Conservation (phyloP, 2,329 filamentous ascomycete species). For the Talaromyces sp. region DNA sequence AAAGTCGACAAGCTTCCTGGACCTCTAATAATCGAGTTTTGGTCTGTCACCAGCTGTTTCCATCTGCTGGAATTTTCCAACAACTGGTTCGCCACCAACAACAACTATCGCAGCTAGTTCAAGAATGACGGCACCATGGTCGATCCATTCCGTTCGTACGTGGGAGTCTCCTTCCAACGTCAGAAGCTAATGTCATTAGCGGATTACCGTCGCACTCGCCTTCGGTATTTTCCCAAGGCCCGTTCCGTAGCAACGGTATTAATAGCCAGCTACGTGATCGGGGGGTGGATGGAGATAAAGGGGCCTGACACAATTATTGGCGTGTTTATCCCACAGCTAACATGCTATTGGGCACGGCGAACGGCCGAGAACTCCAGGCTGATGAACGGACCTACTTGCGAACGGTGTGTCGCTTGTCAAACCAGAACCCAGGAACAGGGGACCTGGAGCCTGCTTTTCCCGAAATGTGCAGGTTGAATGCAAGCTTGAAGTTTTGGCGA, state of each 20-base stretch:
- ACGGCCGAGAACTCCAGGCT: not conserved
- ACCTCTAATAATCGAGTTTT: not conserved
- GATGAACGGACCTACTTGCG: not conserved
- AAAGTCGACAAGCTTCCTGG: not conserved
- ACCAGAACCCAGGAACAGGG: not conserved
- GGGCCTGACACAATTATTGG: not conserved
- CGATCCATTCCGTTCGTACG: not conserved
- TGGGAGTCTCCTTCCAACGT: not conserved
- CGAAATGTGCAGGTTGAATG: not conserved
- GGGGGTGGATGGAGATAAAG: not conserved
- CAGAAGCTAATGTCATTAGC: not conserved
- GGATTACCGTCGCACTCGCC: not conserved
- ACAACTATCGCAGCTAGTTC: not conserved
- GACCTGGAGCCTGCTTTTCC: not conserved
- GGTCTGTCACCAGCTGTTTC: not conserved
- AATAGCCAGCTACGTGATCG: not conserved
- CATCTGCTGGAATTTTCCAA: not conserved
- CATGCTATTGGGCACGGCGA: not conserved
- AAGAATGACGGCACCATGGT: not conserved
- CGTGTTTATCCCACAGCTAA: not conserved
- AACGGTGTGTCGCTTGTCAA: not conserved
- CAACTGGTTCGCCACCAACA: not conserved
- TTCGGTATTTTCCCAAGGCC: not conserved
- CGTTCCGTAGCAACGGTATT: constrained; percentile 10
- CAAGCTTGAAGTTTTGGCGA: not conserved